phyloP scores from a whole-genome alignment of 441 rosid species.

The Pelargonium cotyledonis region DNA sequence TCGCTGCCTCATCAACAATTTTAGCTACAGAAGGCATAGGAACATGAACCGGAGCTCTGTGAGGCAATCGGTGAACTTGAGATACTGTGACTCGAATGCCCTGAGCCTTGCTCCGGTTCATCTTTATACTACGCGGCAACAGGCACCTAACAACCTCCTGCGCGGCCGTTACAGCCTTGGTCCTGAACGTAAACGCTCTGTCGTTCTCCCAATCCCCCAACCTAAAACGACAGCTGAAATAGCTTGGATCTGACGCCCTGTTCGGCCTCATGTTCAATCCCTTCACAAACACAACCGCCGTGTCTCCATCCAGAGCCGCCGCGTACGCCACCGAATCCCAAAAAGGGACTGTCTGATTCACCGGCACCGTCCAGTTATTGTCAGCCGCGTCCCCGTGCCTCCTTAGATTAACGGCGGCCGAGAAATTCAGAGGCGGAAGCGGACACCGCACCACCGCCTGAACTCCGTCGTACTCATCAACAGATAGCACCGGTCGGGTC shows the following conservation, averaged over 20 bases:
- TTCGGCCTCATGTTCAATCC: slow-evolving; percentile 86
- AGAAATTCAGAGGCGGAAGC: slow-evolving; percentile 49
- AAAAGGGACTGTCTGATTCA: slow-evolving; percentile 34
- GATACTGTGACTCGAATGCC: slow-evolving; percentile 48
- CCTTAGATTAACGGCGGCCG: slow-evolving; percentile 52
- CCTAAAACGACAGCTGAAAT: slow-evolving; percentile 65
- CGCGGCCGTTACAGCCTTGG: slow-evolving; percentile 64
- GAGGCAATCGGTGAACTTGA: slow-evolving; percentile 19
- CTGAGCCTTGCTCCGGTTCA: slow-evolving; percentile 38
- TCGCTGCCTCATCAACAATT: too few species aligned
- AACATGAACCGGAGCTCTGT: slow-evolving; percentile 21
- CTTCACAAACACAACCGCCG: slow-evolving; percentile 67
- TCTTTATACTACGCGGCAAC: slow-evolving; percentile 51
- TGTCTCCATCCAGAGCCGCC: slow-evolving; percentile 56
- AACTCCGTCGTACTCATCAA: slow-evolving; percentile 41
- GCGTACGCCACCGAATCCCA: slow-evolving; percentile 73
- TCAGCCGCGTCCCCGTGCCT: slow-evolving; percentile 32
- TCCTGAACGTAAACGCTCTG: slow-evolving; percentile 37
- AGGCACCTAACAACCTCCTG: slow-evolving; percentile 86
- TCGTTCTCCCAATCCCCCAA: slow-evolving; percentile 25
- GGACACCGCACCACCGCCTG: slow-evolving; percentile 66
- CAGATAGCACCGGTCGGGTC: slow-evolving; percentile 37
- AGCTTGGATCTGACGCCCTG: slow-evolving; percentile 51
- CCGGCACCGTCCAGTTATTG: slow-evolving; percentile 18
- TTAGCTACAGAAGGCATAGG: background rate